phyloP scores from a whole-genome alignment of 345 rosid genomes.

The Bruguiera sexangula region DNA sequence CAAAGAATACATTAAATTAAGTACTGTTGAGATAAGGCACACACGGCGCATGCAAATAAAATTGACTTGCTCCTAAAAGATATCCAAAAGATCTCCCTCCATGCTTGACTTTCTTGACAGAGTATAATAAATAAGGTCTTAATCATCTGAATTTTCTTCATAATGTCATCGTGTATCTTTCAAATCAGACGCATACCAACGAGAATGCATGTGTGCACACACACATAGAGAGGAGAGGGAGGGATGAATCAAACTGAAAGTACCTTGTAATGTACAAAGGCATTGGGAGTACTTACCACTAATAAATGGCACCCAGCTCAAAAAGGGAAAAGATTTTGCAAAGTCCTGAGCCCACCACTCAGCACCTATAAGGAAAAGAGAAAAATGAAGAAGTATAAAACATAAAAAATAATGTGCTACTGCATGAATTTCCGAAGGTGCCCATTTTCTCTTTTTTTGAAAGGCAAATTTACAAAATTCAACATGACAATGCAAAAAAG shows the following conservation, averaged over 20 bases:
- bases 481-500: neutral
- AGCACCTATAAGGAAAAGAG: slow-evolving; percentile 49
- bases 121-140: too few species aligned
- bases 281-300: slow-evolving; percentile 46
- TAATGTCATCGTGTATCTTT: too few species aligned
- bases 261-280: neutral
- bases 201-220: too few species aligned
- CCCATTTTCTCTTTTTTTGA: neutral
- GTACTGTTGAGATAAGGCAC: too few species aligned
- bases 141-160: too few species aligned
- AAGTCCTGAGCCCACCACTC: slow-evolving; percentile 87
- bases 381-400: neutral
- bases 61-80: too few species aligned
- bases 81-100: too few species aligned
- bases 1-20: too few species aligned
- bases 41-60: too few species aligned
- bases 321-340: slow-evolving; percentile 60
- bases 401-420: neutral
- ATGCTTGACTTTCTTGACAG: too few species aligned
- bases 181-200: too few species aligned
- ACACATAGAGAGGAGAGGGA: too few species aligned
- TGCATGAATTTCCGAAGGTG: neutral
- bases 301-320: slow-evolving; percentile 78
- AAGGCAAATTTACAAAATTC: neutral
- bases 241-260: neutral